Percentiles rank a stretch among this genome's conserved stretches.
phyloP scores from a whole-genome alignment of 768 basidiomycete genomes.

The Amanita exitialis region DNA sequence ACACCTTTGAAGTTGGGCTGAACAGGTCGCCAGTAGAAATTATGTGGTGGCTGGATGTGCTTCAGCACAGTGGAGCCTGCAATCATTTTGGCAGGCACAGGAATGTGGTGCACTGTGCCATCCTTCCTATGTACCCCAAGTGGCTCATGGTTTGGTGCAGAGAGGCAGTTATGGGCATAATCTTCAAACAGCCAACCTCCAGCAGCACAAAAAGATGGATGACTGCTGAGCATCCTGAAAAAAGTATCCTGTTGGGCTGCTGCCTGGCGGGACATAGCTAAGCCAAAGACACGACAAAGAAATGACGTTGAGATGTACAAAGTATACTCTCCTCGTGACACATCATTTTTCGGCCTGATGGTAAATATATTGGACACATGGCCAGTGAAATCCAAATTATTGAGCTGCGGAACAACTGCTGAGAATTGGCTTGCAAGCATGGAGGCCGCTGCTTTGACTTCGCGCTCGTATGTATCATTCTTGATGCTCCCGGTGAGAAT shows the following conservation, averaged over 20 bases:
- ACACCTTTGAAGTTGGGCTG: slow-evolving; percentile 7
- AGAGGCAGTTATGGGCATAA: slow-evolving; percentile 8
- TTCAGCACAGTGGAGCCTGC: background rate
- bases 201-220: slow-evolving; percentile 5
- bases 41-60: background rate
- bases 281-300: slow-evolving; percentile 6
- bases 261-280: slow-evolving; percentile 4
- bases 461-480: slow-evolving; percentile 1
- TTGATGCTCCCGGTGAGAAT: slow-evolving; percentile 2
- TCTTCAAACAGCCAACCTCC: slow-evolving; percentile 7
- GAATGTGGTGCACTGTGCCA: background rate
- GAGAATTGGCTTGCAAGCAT: background rate
- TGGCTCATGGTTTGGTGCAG: slow-evolving; percentile 2
- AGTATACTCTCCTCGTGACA: background rate
- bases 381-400: slow-evolving; percentile 5
- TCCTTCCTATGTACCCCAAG: background rate
- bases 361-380: too few relatives aligned
- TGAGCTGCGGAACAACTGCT: slow-evolving; percentile 1
- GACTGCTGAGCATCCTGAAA: slow-evolving; percentile 1
- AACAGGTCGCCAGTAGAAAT: background rate
- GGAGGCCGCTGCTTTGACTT: slow-evolving; percentile 3
- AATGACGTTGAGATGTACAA: slow-evolving; percentile 8
- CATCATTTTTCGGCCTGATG: background rate
- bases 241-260: slow-evolving; percentile 5
- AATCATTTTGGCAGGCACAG: background rate